A percentile compares a stretch with the other conserved stretches of the same genome.
These are phyloP conservation scores for Hibiscus trionum DNA, from an alignment of 345 rosid genomes.

Conservation along the genomic window DNA sequence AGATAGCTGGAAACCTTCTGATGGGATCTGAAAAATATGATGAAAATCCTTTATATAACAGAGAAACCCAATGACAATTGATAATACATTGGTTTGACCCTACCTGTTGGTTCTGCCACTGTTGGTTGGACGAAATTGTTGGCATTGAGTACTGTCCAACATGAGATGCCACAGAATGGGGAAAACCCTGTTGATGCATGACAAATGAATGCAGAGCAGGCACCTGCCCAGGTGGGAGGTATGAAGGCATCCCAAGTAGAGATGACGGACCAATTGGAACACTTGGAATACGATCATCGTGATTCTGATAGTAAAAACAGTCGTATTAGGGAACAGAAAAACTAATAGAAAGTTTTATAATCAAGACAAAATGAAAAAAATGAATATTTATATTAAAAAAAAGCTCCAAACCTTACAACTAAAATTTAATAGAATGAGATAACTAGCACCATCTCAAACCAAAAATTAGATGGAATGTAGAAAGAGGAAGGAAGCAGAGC, in stretches of 20 bases:
- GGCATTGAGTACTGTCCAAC: conserved; percentile 50
- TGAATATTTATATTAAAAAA: neutral
- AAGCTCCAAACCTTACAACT: neutral
- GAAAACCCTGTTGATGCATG: conserved; percentile 68
- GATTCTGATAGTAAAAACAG: neutral
- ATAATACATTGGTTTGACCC: conserved; percentile 4
- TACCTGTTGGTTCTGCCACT: conserved; percentile 78
- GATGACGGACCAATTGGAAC: conserved; percentile 36
- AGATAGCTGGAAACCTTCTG: conserved; percentile 43
- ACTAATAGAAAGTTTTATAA: neutral
- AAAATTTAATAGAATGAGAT: neutral
- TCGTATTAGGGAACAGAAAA: neutral
- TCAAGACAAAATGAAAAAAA: neutral
- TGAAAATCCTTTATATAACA: neutral
- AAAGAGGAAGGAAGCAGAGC: neutral
- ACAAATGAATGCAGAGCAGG: conserved; percentile 63
- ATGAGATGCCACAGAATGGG: conserved; percentile 60
- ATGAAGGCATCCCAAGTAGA: conserved; percentile 49
- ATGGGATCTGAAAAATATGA: conserved; percentile 35
- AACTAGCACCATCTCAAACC: neutral
- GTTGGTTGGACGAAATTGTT: conserved; percentile 37
- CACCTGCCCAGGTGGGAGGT: conserved; percentile 72
- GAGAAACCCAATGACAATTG: neutral
- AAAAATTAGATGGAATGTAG: neutral
- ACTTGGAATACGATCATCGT: conserved; percentile 46